Base-by-base conservation (phyloP, 495 filamentous ascomycete genomes). In the Pyrenula massariospora region DNA sequence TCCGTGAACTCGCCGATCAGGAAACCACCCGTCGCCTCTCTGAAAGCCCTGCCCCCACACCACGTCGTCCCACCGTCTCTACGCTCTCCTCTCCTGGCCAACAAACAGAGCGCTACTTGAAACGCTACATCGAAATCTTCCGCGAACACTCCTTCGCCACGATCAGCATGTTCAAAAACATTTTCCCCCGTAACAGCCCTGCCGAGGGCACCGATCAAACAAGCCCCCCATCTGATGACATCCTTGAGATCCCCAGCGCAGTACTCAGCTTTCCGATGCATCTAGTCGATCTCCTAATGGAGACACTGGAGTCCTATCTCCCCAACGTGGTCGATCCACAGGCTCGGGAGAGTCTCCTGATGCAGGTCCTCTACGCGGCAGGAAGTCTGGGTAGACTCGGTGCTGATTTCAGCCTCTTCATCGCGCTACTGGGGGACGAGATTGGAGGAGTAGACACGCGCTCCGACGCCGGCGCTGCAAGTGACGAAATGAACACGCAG, bases 121-220 rank as follows among this genome's bases (percentile, higher is more conserved):
- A 99, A 67, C 76, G 89, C 54, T 99, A 95, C 71, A 85, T 99
- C 62, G 94, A 99, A 68, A 95, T 97, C 24, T 97, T 96, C 70
- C 86, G 94, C 54, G 94, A 99, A 70, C 94, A 99, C 69, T 93
- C 88, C 63, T 99, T 99, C 64, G 87, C 86, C 11, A 94, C 96
- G 57, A 80, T 97, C 21, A 91, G 87, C 20, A 87, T 96, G 79
- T 96, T 93, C 66, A 86, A 83, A 59, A 88, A 82, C 62, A 93
- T 97, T 50, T 97, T 96, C 65, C 82, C 86, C 2, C 73, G 79
- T 8, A 70, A 75, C 49, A 57, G 61, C 24, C 73, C 75, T 10
- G 25, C 65, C 21, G 63, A 74, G 25, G 48, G 63, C 12, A 52
- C 69, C 2, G 68, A 68, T 23, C 60, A 63, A n/a, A 64, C 64